phyloP scores from a whole-genome alignment of 2,329 filamentous ascomycete species.

The Fusarium piperis region DNA sequence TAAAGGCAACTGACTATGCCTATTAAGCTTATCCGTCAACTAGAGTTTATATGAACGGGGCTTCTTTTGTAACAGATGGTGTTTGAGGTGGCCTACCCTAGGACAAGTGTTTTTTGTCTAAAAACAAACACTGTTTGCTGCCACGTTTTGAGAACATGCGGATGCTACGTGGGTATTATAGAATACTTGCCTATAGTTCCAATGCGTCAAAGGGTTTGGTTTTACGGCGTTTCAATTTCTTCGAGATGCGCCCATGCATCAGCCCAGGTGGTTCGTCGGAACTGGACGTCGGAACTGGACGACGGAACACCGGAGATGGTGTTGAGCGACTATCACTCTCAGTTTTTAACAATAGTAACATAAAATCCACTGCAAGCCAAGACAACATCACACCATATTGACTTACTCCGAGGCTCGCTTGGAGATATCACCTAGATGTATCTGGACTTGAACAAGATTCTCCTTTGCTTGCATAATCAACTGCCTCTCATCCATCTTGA shows the following conservation, averaged over 20 bases:
- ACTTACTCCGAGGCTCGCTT: not conserved
- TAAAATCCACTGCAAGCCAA: not conserved
- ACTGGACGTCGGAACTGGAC: not conserved
- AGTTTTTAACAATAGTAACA: not conserved
- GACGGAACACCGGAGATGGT: not conserved
- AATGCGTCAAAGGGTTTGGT: not conserved
- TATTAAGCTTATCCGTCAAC: not conserved
- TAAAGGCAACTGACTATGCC: not conserved
- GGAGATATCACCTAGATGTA: not conserved
- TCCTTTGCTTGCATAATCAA: not conserved
- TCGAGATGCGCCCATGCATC: not conserved
- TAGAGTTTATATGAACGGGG: not conserved
- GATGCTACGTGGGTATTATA: not conserved
- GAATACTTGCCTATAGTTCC: not conserved
- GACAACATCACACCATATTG: not conserved
- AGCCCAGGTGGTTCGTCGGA: not conserved
- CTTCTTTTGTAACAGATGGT: not conserved
- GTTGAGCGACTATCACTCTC: not conserved
- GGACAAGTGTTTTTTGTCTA: not conserved
- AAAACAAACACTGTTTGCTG: not conserved
- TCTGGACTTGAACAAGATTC: not conserved
- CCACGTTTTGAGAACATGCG: not conserved
- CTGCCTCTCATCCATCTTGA: not conserved
- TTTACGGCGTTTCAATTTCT: not conserved
- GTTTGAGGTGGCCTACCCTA: slow-evolving; percentile 24